Percentiles rank a stretch among this genome's conserved stretches.
phyloP scores from a whole-genome alignment of 306 rosid genomes.

The Gillenia trifoliata region DNA sequence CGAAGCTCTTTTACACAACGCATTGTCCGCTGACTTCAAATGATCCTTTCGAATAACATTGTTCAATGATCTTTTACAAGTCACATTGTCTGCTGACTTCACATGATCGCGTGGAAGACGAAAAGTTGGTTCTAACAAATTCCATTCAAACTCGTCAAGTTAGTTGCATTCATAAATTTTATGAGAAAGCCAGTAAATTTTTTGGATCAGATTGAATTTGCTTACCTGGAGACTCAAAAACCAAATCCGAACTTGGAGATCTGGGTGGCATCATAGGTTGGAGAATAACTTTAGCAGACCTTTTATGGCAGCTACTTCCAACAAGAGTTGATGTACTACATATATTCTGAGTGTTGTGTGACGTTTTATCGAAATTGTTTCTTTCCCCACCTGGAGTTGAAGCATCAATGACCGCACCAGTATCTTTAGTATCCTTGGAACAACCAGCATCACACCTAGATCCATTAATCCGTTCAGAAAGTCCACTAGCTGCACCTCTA shows the following conservation, averaged over 20 bases:
- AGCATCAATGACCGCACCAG: neutral
- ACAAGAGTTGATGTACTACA: slow-evolving; percentile 11
- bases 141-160: slow-evolving; percentile 7
- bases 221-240: slow-evolving; percentile 50
- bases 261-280: slow-evolving; percentile 52
- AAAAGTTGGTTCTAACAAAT: slow-evolving; percentile 34
- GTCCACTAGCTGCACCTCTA: slow-evolving; percentile 18
- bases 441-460: neutral
- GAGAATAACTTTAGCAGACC: slow-evolving; percentile 26
- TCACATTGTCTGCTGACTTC: slow-evolving; percentile 29
- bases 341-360: neutral
- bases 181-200: neutral
- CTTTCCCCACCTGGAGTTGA: slow-evolving; percentile 1
- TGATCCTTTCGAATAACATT: slow-evolving; percentile 24
- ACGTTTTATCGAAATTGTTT: slow-evolving; percentile 11
- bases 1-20: slow-evolving; percentile 21
- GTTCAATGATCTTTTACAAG: slow-evolving; percentile 27
- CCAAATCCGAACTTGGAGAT: slow-evolving; percentile 37
- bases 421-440: slow-evolving; percentile 8
- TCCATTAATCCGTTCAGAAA: neutral
- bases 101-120: slow-evolving; percentile 33
- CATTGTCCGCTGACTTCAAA: slow-evolving; percentile 35
- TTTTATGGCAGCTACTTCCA: neutral
- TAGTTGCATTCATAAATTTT: slow-evolving; percentile 8
- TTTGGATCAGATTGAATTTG: neutral